These are phyloP conservation scores for Paecilomyces fulvus DNA, from an alignment of 2,329 filamentous ascomycete genomes.

Conservation along the genomic window DNA sequence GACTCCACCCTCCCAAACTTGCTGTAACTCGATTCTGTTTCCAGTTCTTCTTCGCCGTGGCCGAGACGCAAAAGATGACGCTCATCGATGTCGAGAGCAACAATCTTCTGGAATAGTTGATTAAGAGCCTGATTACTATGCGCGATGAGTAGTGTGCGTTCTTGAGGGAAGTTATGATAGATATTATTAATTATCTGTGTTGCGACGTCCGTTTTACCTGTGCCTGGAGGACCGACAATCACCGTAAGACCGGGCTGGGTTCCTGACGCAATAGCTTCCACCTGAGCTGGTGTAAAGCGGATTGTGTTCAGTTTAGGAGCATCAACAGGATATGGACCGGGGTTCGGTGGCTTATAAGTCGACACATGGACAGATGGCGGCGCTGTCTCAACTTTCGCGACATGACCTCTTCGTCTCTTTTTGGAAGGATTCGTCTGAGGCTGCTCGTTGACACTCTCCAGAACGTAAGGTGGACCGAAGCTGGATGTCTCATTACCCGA, in stretches of 20 bases:
- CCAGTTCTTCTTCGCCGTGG: constrained; percentile 89
- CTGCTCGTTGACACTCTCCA: constrained; percentile 55
- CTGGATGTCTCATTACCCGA: constrained; percentile 61
- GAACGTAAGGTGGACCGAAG: constrained; percentile 79
- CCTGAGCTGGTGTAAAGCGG: constrained; percentile 82
- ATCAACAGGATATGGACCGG: constrained; percentile 81
- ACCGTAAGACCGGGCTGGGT: constrained; percentile 90
- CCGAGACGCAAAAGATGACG: constrained; percentile 85
- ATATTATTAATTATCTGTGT: constrained; percentile 99
- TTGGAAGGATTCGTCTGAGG: constrained; percentile 60
- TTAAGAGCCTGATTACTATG: constrained; percentile 98
- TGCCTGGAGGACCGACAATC: constrained; percentile 89
- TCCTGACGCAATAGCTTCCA: constrained; percentile 87
- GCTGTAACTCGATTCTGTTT: constrained; percentile 78
- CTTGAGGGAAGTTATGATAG: constrained; percentile 92
- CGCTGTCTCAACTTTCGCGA: constrained; percentile 51
- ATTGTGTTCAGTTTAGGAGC: constrained; percentile 71
- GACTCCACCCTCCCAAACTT: constrained; percentile 93
- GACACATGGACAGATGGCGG: constrained; percentile 69
- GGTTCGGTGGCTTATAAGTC: constrained; percentile 82
- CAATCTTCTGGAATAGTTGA: constrained; percentile 95
- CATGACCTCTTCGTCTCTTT: constrained; percentile 73
- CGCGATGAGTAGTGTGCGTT: constrained; percentile 84
- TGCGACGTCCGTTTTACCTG: constrained; percentile 97
- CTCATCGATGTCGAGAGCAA: constrained; percentile 91